Evolutionary conservation across 1,284 basidiomycete genomes (phyloP), one percentile per base, ranked within the genome.

Genomic region (Tausonia pullulans): DNA sequence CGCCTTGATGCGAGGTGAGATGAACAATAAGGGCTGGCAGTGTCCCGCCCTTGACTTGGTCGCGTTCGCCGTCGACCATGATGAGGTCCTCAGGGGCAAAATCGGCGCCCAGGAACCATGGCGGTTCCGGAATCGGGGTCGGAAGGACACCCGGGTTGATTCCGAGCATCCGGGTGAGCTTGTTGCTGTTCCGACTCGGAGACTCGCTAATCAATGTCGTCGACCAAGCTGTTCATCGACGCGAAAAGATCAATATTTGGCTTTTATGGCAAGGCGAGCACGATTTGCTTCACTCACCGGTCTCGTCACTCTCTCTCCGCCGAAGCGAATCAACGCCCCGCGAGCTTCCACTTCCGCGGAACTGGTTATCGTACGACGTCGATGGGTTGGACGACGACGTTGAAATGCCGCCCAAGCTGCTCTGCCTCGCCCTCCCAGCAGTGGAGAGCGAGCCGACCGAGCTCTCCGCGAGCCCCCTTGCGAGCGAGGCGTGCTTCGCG

Each of bases 41-140:
- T 5, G 65, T 59, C 27, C 71, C 69, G 2, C 70, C 69, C 44
- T 62, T 62, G 41, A 66, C 52, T 27, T 59, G 45, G 11, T 62
- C 61, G 13, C 48, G 39, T 48, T 56, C 45, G 16, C 65, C 61
- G 3, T 66, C 61, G 44, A 53, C 61, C 53, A 64, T 59, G 52
- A 67, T 51, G 14, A 64, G 40, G 10, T 57, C 60, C 11, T 82
- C 81, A 58, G 86, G 82, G 63, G 81, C 83, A 74, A 90, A 92
- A 70, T 88, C 87, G 3, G 87, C 83, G 27, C 84, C 84, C 63
- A 98, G 80, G 77, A 88, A 94, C 90, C 89, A 92, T 3, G 92
- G 89, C 71, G 72, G 71, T 83, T 87, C 68, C 77, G 70, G 60
- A 27, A 27, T 27, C 27, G 27, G 27, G 4, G n/a, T 41, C 39